phyloP scores from a whole-genome alignment of 192 early-diverging fungal species.

The Diversispora eburnea region DNA sequence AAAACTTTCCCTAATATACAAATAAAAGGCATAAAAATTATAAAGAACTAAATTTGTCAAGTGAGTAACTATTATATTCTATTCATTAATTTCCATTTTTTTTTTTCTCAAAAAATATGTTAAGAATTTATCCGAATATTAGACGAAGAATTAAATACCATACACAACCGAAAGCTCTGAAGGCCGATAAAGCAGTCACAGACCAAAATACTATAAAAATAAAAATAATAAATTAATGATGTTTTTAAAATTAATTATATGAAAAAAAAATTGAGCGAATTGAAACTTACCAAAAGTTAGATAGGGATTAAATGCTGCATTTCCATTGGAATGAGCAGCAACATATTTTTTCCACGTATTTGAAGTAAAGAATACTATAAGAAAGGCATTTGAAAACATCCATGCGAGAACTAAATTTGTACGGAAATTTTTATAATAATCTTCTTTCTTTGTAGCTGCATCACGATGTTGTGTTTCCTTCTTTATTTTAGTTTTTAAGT shows the following conservation, averaged over 20 bases:
- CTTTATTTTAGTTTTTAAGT: slow-evolving; percentile 45
- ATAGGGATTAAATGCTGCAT: slow-evolving; percentile 22
- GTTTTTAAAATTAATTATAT: too few relatives aligned
- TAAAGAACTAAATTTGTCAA: too few relatives aligned
- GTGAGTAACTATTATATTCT: too few relatives aligned
- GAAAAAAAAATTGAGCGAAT: neutral
- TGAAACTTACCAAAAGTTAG: slow-evolving; percentile 18
- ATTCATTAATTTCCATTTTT: too few relatives aligned
- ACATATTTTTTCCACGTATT: slow-evolving; percentile 26
- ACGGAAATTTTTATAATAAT: slow-evolving; percentile 86
- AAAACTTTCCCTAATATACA: too few relatives aligned
- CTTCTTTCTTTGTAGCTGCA: slow-evolving; percentile 80
- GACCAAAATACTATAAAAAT: slow-evolving; percentile 91
- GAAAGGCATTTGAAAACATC: slow-evolving; percentile 79
- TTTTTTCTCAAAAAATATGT: too few relatives aligned
- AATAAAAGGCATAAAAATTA: too few relatives aligned
- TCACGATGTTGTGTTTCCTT: slow-evolving; percentile 64
- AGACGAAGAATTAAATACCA: slow-evolving; percentile 65
- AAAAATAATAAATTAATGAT: slow-evolving; percentile 37
- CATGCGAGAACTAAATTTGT: slow-evolving; percentile 77
- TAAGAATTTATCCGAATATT: slow-evolving; percentile 47
- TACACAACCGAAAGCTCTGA: slow-evolving; percentile 74
- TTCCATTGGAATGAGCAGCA: slow-evolving; percentile 4
- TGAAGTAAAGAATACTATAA: slow-evolving; percentile 70
- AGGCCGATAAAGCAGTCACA: slow-evolving; percentile 63